A percentile compares a stretch with the other conserved stretches of the same genome.
Evolutionary conservation across 805 yeast species (phyloP).

Genomic region (Ogataea kodamae): DNA sequence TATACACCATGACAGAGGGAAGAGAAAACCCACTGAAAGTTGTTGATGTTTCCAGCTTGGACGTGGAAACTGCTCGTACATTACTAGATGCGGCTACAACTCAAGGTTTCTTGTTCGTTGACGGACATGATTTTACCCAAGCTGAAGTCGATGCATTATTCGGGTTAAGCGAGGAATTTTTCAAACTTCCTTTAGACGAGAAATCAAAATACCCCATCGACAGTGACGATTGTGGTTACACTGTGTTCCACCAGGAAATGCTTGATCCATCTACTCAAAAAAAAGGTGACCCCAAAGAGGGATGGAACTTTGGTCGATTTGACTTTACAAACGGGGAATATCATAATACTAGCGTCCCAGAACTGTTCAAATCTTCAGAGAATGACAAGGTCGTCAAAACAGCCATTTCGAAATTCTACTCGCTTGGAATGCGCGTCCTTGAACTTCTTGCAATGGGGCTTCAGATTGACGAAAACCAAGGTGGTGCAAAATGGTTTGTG

Average conservation of each 20-base stretch:
- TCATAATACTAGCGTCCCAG: constrained; percentile 43
- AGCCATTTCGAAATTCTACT: constrained; percentile 5
- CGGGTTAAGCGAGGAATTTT: constrained; percentile 37
- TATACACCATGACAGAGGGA: too few species aligned
- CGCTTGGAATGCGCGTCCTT: constrained; percentile 27
- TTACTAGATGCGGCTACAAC: constrained; percentile 44
- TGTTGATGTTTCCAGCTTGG: constrained; percentile 38
- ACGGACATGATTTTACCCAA: constrained; percentile 49
- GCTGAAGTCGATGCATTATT: constrained; percentile 35
- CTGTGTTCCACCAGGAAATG: constrained; percentile 35
- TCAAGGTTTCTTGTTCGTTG: constrained; percentile 50
- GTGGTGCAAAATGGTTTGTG: constrained; percentile 55
- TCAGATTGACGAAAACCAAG: constrained; percentile 46
- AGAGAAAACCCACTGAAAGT: constrained; percentile 42
- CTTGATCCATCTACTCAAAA: constrained; percentile 32
- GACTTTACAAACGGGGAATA: constrained; percentile 44
- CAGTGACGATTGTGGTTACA: constrained; percentile 43
- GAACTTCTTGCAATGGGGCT: constrained; percentile 56
- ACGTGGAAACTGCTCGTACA: constrained; percentile 34
- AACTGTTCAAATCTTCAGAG: constrained; percentile 39
- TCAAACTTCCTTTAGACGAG: constrained; percentile 34
- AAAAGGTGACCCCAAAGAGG: constrained; percentile 62
- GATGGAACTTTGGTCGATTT: constrained; percentile 57
- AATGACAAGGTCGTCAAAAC: constrained; percentile 36
- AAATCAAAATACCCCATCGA: constrained; percentile 36